Conservation (phyloP, 169 alveolate genomes). For the Eimeria zaria region DNA sequence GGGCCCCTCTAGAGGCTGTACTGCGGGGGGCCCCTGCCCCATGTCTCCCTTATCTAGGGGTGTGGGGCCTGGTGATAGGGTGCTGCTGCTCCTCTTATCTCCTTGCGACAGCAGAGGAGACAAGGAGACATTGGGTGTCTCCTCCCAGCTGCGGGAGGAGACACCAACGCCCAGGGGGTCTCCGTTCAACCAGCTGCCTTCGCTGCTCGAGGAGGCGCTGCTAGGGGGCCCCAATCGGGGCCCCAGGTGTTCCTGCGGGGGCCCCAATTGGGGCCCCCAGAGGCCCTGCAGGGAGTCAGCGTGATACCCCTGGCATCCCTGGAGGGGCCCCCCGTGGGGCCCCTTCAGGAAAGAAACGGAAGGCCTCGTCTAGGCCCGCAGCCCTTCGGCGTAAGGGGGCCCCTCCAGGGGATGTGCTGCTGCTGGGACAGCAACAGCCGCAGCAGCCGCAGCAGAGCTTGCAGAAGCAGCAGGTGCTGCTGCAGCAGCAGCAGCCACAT, state of each 20-base stretch:
- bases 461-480: no score
- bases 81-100: not conserved
- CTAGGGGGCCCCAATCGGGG: no score
- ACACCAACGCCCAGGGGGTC: not conserved
- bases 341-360: not conserved
- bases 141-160: no score
- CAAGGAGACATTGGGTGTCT: no score
- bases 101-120: not conserved
- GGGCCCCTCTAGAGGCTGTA: slow-evolving; percentile 9
- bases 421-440: no score
- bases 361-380: no score
- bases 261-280: not conserved
- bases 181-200: not conserved
- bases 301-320: not conserved
- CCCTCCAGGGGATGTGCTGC: no score
- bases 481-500: no score
- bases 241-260: not conserved
- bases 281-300: not conserved
- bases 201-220: no score
- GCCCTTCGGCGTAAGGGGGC: no score
- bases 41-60: no score
- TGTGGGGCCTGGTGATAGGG: not conserved
- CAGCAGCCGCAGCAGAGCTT: no score
- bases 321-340: not conserved
- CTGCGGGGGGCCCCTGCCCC: not conserved